Evolutionary conservation across 192 early-diverging fungal species (phyloP).

Genomic region (Gamsiella multidivaricata): DNA sequence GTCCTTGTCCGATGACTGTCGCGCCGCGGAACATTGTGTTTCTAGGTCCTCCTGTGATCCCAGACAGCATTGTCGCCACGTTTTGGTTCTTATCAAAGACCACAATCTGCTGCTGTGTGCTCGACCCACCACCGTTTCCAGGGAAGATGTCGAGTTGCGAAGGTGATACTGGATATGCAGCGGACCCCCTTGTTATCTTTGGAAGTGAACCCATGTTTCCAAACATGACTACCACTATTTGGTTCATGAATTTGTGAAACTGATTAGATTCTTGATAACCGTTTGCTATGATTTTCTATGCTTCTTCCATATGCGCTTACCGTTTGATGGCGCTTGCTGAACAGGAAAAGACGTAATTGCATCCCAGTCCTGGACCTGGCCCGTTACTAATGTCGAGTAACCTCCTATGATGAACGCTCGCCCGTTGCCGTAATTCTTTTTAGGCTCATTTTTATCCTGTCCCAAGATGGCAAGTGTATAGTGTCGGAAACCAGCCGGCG

Average conservation of each 20-base stretch:
- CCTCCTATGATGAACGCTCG: conserved; percentile 40
- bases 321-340: conserved; percentile 40
- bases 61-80: neutral
- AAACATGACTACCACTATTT: conserved; percentile 53
- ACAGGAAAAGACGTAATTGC: conserved; percentile 44
- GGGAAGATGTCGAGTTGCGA: conserved; percentile 22
- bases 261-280: too few species aligned
- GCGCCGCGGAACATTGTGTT: conserved; percentile 44
- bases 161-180: conserved; percentile 14
- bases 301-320: too few species aligned
- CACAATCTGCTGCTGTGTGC: conserved; percentile 13
- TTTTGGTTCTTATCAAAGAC: conserved; percentile 6
- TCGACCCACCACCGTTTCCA: conserved; percentile 31
- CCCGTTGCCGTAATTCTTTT: conserved; percentile 28
- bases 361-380: conserved; percentile 34
- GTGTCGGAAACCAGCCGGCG: conserved; percentile 45
- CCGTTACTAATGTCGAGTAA: conserved; percentile 38
- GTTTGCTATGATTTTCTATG: too few species aligned
- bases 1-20: conserved; percentile 19
- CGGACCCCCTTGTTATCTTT: conserved; percentile 29
- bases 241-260: too few species aligned
- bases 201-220: conserved; percentile 24
- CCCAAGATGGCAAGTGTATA: conserved; percentile 35
- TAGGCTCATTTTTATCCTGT: conserved; percentile 15
- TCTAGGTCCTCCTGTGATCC: conserved; percentile 14